phyloP scores from a whole-genome alignment of 2,329 filamentous ascomycete species.

The Botrytis cinerea region DNA sequence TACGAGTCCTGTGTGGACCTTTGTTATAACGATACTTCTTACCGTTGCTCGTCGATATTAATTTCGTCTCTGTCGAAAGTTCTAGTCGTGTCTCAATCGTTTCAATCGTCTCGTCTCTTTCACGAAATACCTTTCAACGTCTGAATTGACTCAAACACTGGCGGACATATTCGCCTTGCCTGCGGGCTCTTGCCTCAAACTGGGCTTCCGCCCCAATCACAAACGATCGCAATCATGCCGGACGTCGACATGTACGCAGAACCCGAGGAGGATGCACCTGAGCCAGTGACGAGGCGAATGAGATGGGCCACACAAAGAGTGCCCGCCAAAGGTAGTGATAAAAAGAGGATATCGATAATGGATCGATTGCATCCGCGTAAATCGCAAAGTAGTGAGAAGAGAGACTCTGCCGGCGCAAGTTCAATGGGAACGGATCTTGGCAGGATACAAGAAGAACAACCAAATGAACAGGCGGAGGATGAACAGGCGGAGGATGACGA shows the following conservation, averaged over 20 bases:
- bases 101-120: not conserved
- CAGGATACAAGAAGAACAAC: constrained; percentile 38
- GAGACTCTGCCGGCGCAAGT: constrained; percentile 48
- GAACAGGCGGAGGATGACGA: constrained; percentile 44
- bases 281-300: constrained; percentile 69
- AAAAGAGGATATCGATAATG: constrained; percentile 82
- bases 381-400: constrained; percentile 63
- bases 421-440: constrained; percentile 42
- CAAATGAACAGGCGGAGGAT: constrained; percentile 29
- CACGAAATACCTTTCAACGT: not conserved
- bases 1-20: constrained; percentile 15
- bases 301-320: constrained; percentile 96
- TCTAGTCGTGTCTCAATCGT: constrained; percentile 7
- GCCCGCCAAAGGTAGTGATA: constrained; percentile 70
- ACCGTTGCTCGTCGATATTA: constrained; percentile 14
- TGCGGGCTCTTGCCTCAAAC: constrained; percentile 26
- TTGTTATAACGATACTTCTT: constrained; percentile 13
- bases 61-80: not conserved
- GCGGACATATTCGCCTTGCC: constrained; percentile 21
- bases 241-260: constrained; percentile 48
- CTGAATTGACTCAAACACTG: constrained; percentile 17
- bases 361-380: constrained; percentile 67
- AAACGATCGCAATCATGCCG: constrained; percentile 23
- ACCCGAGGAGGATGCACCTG: constrained; percentile 41
- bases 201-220: constrained; percentile 24